These are phyloP conservation scores for Suhomyces chickasaworum DNA, from an alignment of 1,139 yeast genomes.

Conservation along the genomic window DNA sequence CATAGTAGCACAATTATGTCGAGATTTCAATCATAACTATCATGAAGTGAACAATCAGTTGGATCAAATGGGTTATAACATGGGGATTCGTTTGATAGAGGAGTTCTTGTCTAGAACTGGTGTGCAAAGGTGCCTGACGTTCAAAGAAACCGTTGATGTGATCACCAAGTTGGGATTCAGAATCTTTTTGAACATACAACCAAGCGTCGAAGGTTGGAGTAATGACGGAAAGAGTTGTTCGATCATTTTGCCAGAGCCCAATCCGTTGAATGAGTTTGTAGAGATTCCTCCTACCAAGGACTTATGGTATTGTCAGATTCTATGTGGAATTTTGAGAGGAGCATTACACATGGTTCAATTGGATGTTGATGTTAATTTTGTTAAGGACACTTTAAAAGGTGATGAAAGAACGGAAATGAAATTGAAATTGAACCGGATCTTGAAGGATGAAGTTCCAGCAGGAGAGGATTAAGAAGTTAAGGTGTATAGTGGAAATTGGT, in stretches of 20 bases:
- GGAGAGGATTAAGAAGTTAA: constrained; percentile 69
- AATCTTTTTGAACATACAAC: constrained; percentile 80
- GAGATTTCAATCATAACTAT: constrained; percentile 78
- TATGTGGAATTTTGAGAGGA: constrained; percentile 89
- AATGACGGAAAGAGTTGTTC: constrained; percentile 74
- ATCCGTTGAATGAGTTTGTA: constrained; percentile 93
- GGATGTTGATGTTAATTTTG: constrained; percentile 81
- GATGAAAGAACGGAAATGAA: constrained; percentile 79
- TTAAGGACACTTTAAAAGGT: constrained; percentile 81
- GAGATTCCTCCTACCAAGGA: constrained; percentile 75
- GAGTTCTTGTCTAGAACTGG: constrained; percentile 90
- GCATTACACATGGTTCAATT: constrained; percentile 95
- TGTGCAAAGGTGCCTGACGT: constrained; percentile 73
- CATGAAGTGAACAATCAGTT: constrained; percentile 77
- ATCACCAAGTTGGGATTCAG: constrained; percentile 87
- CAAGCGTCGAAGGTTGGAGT: constrained; percentile 77
- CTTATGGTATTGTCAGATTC: constrained; percentile 88
- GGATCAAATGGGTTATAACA: constrained; percentile 93
- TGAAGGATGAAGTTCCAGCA: constrained; percentile 95
- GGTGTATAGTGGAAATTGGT: neutral
- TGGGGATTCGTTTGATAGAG: constrained; percentile 88
- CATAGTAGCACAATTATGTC: constrained; percentile 88
- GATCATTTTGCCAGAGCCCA: constrained; percentile 67
- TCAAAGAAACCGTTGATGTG: constrained; percentile 87
- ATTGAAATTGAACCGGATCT: constrained; percentile 66